Evolutionary conservation across 75 land plant genomes (phyloP), one percentile per base, ranked within the genome.

Genomic region (Cunninghamia lanceolata): DNA sequence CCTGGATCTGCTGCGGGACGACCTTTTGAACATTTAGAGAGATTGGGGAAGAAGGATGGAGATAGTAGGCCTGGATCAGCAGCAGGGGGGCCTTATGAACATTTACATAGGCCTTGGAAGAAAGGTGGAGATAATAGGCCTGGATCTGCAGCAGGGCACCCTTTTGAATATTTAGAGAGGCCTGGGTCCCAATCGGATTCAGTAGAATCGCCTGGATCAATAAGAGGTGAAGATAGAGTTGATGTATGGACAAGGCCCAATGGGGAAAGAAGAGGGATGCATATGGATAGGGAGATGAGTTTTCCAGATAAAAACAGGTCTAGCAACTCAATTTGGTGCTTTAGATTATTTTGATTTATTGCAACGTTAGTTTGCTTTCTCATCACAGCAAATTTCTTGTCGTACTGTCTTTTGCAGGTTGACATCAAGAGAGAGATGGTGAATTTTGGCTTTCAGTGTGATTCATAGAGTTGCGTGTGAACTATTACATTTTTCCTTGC

Each of bases 181-280:
- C 91, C 93, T 36, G 91, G 92, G 45, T 94, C 94, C 84, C 93
- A 84, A 73, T 88, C 92, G 78, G 93, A 92, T n/a, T 91, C 84
- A 76, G 42, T 63, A 39, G 93, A 90, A 17, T 90, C 93, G 56
- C 90, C 95, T 75, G 80, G 86, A 34, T 89, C 93, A 3, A 91
- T 90, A 86, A 90, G 92, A 2, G 80, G 39, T 39, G 88, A 84
- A 5, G 86, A 35, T 19, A 42, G 84, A 50, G 15, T 50, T 63
- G 93, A 94, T 78, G 56, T 86, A 14, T 91, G 92, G 95, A 50
- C 15, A 2, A 90, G 89, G 78, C 77, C 91, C 42, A 77, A 52
- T 85, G 94, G 90, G 28, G 91, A 88, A 13, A 63, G 89, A 74
- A 68, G 89, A 85, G 88, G 88, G 50, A 86, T 86, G 43, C 88